These are phyloP conservation scores for Wickerhamiella sergipiensis DNA, from an alignment of 805 yeast species.

Conservation along the genomic window DNA sequence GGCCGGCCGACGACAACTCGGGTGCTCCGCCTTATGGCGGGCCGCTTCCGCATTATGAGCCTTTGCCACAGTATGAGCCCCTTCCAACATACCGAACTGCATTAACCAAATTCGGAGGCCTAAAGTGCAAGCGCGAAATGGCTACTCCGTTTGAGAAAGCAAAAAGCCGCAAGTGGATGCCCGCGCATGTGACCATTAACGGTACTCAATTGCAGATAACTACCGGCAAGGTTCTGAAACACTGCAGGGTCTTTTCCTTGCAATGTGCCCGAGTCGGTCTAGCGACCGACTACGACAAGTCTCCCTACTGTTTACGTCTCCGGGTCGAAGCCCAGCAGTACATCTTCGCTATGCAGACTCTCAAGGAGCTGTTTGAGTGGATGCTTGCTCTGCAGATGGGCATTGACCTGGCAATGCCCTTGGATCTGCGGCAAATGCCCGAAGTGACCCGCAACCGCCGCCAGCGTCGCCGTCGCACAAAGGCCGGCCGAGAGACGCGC, in stretches of 20 bases:
- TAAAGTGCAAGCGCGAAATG: constrained; percentile 62
- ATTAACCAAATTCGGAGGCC: constrained; percentile 41
- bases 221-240: constrained; percentile 25
- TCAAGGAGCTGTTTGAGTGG: constrained; percentile 68
- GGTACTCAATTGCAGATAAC: constrained; percentile 76
- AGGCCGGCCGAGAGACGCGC: neutral
- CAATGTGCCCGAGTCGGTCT: constrained; percentile 78
- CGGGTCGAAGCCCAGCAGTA: constrained; percentile 79
- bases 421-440: constrained; percentile 61
- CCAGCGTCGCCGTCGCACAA: constrained; percentile 41
- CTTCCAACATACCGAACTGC: constrained; percentile 61
- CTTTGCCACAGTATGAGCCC: neutral
- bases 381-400: constrained; percentile 58
- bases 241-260: constrained; percentile 38
- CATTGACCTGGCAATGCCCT: constrained; percentile 65
- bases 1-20: neutral
- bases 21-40: constrained; percentile 20
- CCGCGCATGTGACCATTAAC: constrained; percentile 57
- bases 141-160: constrained; percentile 63
- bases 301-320: constrained; percentile 32
- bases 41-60: constrained; percentile 41
- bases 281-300: constrained; percentile 72
- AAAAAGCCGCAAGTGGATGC: constrained; percentile 55
- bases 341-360: constrained; percentile 46
- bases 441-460: constrained; percentile 26